Base-by-base conservation (phyloP, 352 stramenopile genomes). In the Phytopythium helicoides region DNA sequence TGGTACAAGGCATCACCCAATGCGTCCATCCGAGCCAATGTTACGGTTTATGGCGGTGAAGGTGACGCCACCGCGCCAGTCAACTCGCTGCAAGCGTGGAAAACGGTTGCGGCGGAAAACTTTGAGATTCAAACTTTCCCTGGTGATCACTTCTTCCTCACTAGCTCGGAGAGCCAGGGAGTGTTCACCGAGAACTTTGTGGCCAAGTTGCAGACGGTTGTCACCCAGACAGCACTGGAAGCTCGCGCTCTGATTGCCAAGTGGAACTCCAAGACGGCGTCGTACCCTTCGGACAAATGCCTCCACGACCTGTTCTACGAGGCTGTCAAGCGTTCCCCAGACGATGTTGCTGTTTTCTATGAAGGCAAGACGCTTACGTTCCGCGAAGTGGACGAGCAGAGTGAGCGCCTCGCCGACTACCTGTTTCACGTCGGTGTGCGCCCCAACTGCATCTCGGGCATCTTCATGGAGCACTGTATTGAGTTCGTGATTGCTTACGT, bases 401-500 rank as follows among this genome's bases (percentile, higher is more conserved):
- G 76, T 39, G 67, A 86, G 46, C 64, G 47, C 9, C 82, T 93
- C 4, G 76, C 80, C 5, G 73, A 87, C 54, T 82, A 82, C 35
- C 48, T 91, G 26, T 91, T 76, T 48, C 44, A 72, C n/a, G 57
- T 66, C 33, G 81, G 81, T 44, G 77, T 91, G 28, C 80, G 80
- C 4, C 77, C 77, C 2, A 87, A 87, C 57, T 68, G 62, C 48
- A 90, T 88, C 41, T 81, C 75, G 42, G 81, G 77, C 26, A 87
- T 91, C 63, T 91, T 97, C 58, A 96, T 98, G 87, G 89, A 97
- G 52, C 88, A 95, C 35, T 94, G 83, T 52, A 75, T 86, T 49
- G 83, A 97, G 71, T 98, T 97, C 60, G 87, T 96, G 37, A 73
- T 98, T 19, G 81, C 74, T 6, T 97, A 96, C 62, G 70, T 98